Base-by-base conservation (phyloP, 208 protist genomes). In the Hexamita inflata region DNA sequence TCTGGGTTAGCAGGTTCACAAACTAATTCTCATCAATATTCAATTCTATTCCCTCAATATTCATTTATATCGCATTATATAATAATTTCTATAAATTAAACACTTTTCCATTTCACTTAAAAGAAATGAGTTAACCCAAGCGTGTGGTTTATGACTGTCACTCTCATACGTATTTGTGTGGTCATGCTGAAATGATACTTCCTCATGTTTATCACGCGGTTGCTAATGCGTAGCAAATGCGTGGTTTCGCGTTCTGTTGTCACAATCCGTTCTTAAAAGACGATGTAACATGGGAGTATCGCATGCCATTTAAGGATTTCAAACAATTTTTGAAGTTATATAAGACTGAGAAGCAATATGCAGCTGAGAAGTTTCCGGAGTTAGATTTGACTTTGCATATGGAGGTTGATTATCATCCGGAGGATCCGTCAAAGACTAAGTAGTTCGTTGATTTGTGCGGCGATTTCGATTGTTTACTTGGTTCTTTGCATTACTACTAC, bases 131-230 rank as follows among this genome's bases (percentile, higher is more conserved):
- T n/a, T n/a, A n/a, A n/a, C n/a, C n/a, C n/a, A n/a, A n/a, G n/a
- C n/a, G n/a, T n/a, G n/a, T n/a, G n/a, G n/a, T 66, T 38, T 66
- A 66, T 49, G 64, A 70, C n/a, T n/a, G 26, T 32, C 64, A 70
- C n/a, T 42, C 64, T 19, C 64, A 70, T 38, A 70, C 64, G 11
- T 70, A 42, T 49, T 38, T 70, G n/a, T 70, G 64, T 38, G 30
- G 38, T 11, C 38, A 45, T 49, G 64, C 64, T 70, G 64, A 70
- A n/a, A 49, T 49, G 64, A 34, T 70, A 4, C 11, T 70, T 7
- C 64, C 64, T 24, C 9, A 34, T 15, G 9, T 70, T 11, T 70
- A 45, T 38, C 38, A 42, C n/a, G 38, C 26, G 7, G 11, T 70
- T 2, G 64, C 64, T 30, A 15, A n/a, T 32, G 64, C 26, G 64